A percentile compares a stretch with the other conserved stretches of the same genome.
phyloP scores from a whole-genome alignment of 441 rosid species.

The Jatropha multifida region DNA sequence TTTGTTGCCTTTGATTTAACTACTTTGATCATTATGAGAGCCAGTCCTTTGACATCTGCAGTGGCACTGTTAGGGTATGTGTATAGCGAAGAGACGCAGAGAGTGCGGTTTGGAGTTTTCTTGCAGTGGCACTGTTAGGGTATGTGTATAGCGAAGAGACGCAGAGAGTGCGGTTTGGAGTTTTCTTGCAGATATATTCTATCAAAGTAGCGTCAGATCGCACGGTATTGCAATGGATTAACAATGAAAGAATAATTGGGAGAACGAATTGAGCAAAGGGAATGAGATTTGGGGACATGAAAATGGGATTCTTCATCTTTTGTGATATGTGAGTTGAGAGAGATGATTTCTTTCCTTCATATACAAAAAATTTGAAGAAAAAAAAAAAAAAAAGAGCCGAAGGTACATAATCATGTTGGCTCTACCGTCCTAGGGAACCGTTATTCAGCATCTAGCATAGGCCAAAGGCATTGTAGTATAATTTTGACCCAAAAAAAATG shows the following conservation, averaged over 20 bases:
- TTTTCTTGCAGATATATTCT: background rate
- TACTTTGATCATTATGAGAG: constrained; percentile 27
- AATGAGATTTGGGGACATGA: background rate
- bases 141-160: background rate
- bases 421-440: too few relatives aligned
- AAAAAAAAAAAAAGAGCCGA: too few relatives aligned
- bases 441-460: too few relatives aligned
- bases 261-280: background rate
- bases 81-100: background rate
- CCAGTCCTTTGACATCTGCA: constrained; percentile 12
- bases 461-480: too few relatives aligned
- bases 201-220: background rate
- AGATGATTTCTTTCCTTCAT: too few relatives aligned
- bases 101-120: background rate
- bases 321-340: too few relatives aligned
- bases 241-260: background rate
- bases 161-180: background rate
- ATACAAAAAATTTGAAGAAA: too few relatives aligned
- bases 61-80: background rate
- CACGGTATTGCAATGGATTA: background rate
- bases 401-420: too few relatives aligned
- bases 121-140: background rate
- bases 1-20: constrained; percentile 27
- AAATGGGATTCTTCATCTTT: too few relatives aligned
- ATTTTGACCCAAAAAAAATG: too few relatives aligned